Evolutionary conservation across 148 eudicot species (phyloP), one percentile per base, ranked within the genome.

Genomic region (Vaccinium myrtillus): DNA sequence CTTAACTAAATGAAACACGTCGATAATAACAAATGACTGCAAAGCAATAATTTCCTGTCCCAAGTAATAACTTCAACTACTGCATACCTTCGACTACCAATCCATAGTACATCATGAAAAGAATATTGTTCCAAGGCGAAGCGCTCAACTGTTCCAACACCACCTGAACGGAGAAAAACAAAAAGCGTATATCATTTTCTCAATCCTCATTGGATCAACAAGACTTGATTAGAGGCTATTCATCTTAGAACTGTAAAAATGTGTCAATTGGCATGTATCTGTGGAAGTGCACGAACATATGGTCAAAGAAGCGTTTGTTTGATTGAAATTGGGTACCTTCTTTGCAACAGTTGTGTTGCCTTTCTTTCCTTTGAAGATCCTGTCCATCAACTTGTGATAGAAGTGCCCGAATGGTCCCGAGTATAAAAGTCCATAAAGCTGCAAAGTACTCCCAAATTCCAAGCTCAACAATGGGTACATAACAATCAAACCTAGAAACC

Each of bases 71-170:
- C 25, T 13, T 54, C 4, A 54, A 18, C 36, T 6, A 51, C 54
- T 36, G 1, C 81, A 54, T 89, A 91, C 95, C 95, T 89, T 93
- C 95, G 50, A 93, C 91, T 19, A 91, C 83, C 56, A 90, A 86
- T 51, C 95, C 94, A 85, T 88, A 93, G 87, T 93, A 93, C 82
- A 88, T 87, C 95, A 93, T 89, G 87, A 93, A 93, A 73, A 89
- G 76, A 71, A 91, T n/a, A 87, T 91, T 91, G 90, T 93, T 93
- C 91, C 91, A 91, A 81, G 95, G 95, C 83, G 93, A 90, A 16
- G 88, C 67, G 10, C 91, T 88, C 83, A 93, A 83, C 36, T 93
- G 95, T 86, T 93, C 95, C 91, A 93, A 53, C 74, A 91, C 11
- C 4, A 93, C 95, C 95, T 93, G 27, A 25, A 48, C 10, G 55